A percentile compares a stretch with the other conserved stretches of the same genome.
These are phyloP conservation scores for Ophiocordyceps camponoti-leonardi DNA, from an alignment of 2,329 filamentous ascomycete genomes.

Conservation along the genomic window DNA sequence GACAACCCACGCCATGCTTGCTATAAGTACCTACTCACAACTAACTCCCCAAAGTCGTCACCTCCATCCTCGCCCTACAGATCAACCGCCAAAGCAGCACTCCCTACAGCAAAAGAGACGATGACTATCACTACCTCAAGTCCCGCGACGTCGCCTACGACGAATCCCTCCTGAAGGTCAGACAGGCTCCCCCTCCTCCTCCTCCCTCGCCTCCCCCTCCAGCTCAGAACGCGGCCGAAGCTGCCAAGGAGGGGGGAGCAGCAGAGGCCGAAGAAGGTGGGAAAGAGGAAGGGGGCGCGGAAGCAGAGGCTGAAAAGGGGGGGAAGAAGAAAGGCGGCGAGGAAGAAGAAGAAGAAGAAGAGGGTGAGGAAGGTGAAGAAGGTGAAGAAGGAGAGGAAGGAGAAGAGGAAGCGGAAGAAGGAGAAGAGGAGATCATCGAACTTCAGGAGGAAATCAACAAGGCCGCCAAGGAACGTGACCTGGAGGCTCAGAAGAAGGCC, in stretches of 20 bases:
- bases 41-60: neutral
- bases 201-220: neutral
- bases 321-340: neutral
- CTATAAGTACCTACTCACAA: neutral
- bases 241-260: neutral
- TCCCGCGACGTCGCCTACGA: neutral
- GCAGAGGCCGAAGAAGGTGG: neutral
- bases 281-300: neutral
- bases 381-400: too few relatives aligned
- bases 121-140: neutral
- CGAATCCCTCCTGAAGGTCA: neutral
- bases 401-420: neutral
- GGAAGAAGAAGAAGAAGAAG: neutral
- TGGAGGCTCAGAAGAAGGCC: neutral
- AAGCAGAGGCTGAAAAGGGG: neutral
- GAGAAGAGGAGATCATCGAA: neutral
- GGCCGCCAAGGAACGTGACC: neutral
- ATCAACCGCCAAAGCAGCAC: neutral
- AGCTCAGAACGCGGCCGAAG: neutral
- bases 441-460: neutral
- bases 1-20: neutral
- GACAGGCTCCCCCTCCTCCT: neutral
- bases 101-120: neutral
- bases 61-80: neutral
- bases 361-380: neutral